phyloP scores from a whole-genome alignment of 192 early-diverging fungal genomes.

The Coemansia sp. region DNA sequence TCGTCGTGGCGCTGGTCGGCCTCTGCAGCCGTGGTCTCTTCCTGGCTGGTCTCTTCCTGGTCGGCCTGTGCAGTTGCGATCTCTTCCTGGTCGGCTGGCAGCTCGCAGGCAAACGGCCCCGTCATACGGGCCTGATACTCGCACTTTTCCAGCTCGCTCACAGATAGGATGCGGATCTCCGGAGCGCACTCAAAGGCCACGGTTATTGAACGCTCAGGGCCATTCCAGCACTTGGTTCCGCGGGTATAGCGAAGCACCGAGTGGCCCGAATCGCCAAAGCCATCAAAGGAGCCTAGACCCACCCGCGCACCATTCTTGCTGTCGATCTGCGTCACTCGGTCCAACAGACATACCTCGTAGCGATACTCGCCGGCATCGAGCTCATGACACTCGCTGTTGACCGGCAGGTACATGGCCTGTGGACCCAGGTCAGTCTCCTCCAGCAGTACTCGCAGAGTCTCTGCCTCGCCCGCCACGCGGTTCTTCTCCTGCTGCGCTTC shows the following conservation, averaged over 20 bases:
- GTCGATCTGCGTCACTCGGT: slow-evolving; percentile 66
- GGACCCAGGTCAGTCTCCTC: slow-evolving; percentile 64
- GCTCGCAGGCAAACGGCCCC: slow-evolving; percentile 73
- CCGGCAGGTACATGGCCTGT: slow-evolving; percentile 59
- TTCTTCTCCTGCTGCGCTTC: slow-evolving; percentile 12
- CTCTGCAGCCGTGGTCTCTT: too few relatives aligned
- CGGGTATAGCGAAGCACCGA: slow-evolving; percentile 57
- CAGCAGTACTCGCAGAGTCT: slow-evolving; percentile 51
- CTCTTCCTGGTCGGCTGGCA: too few relatives aligned
- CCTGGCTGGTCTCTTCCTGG: too few relatives aligned
- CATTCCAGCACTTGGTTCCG: slow-evolving; percentile 93
- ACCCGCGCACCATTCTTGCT: slow-evolving; percentile 55
- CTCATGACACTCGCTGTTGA: slow-evolving; percentile 65
- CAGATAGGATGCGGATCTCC: slow-evolving; percentile 59
- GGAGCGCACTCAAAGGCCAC: slow-evolving; percentile 70
- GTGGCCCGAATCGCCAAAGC: slow-evolving; percentile 44
- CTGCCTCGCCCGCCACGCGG: slow-evolving; percentile 25
- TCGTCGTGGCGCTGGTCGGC: too few relatives aligned
- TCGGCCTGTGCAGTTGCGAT: too few relatives aligned
- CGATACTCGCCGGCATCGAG: slow-evolving; percentile 56
- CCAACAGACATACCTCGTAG: slow-evolving; percentile 80
- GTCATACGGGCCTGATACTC: slow-evolving; percentile 75
- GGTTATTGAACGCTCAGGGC: slow-evolving; percentile 73
- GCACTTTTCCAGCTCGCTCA: slow-evolving; percentile 89
- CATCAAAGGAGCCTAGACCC: slow-evolving; percentile 53